phyloP scores from a whole-genome alignment of 192 early-diverging fungal species.

The Physocladia obscura region DNA sequence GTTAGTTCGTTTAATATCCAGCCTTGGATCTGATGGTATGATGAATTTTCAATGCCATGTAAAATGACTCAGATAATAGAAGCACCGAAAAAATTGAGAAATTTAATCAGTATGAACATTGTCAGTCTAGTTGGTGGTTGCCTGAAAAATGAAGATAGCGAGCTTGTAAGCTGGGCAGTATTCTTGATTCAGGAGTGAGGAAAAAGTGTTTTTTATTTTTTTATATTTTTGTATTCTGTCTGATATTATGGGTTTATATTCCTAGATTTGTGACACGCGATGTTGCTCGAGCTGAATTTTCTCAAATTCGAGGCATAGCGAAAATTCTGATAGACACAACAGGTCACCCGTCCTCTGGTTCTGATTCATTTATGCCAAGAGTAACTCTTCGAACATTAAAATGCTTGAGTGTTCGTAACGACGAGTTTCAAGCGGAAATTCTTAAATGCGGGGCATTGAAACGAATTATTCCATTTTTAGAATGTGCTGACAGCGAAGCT shows the following conservation, averaged over 20 bases:
- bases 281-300: constrained; percentile 59
- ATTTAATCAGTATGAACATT: constrained; percentile 64
- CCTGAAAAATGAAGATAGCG: constrained; percentile 72
- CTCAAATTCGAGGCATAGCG: constrained; percentile 58
- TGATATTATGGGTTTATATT: neutral
- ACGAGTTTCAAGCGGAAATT: constrained; percentile 62
- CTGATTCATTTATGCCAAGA: constrained; percentile 68
- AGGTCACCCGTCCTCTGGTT: constrained; percentile 36
- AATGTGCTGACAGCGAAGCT: constrained; percentile 65
- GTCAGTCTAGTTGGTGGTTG: constrained; percentile 67
- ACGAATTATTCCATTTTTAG: constrained; percentile 64
- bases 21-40: constrained; percentile 45
- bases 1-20: constrained; percentile 68
- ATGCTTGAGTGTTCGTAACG: constrained; percentile 63
- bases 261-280: constrained; percentile 40
- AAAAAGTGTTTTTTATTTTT: constrained; percentile 56
- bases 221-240: neutral
- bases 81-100: constrained; percentile 40
- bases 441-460: constrained; percentile 56
- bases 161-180: constrained; percentile 76
- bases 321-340: constrained; percentile 47
- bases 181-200: constrained; percentile 70
- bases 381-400: constrained; percentile 71
- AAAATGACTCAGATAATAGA: no score
- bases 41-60: no score